Conservation (phyloP, 306 rosid species). For the Inga oerstediana region DNA sequence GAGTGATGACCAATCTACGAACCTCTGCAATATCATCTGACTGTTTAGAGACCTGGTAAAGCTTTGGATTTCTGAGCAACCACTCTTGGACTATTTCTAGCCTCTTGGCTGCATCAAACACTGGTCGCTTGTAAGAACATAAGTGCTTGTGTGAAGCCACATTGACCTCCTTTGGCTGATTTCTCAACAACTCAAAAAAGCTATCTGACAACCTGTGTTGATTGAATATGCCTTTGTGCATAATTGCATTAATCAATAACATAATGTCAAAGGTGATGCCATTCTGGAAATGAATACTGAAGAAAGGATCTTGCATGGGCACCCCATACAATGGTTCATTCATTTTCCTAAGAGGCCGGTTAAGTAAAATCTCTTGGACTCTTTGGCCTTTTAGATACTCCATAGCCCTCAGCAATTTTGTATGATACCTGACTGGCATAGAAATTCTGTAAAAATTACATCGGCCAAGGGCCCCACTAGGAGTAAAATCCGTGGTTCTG, state of each 20-base stretch:
- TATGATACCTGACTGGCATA: conserved; percentile 57
- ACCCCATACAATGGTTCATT: conserved; percentile 58
- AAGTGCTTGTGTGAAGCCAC: conserved; percentile 63
- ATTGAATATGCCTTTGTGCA: conserved; percentile 61
- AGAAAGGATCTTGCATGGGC: conserved; percentile 49
- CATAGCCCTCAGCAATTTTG: conserved; percentile 51
- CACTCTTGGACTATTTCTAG: conserved; percentile 57
- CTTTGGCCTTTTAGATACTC: conserved; percentile 46
- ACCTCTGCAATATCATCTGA: conserved; percentile 59
- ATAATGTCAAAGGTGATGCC: conserved; percentile 49
- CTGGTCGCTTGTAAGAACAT: conserved; percentile 46
- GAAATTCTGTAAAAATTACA: conserved; percentile 56
- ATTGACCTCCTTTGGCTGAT: conserved; percentile 51
- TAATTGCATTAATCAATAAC: conserved; percentile 57
- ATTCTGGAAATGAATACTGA: conserved; percentile 41
- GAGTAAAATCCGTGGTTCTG: conserved; percentile 68
- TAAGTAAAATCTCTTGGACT: conserved; percentile 35
- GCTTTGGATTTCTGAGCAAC: conserved; percentile 60
- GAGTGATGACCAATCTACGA: conserved; percentile 63
- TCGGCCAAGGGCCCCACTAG: conserved; percentile 62
- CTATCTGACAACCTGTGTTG: conserved; percentile 56
- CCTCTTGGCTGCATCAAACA: conserved; percentile 49
- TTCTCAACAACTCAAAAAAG: conserved; percentile 50
- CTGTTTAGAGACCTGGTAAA: conserved; percentile 43
- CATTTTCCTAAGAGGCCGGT: conserved; percentile 35